Conservation (phyloP, 352 stramenopile species). For the Blastocystis sp. region DNA sequence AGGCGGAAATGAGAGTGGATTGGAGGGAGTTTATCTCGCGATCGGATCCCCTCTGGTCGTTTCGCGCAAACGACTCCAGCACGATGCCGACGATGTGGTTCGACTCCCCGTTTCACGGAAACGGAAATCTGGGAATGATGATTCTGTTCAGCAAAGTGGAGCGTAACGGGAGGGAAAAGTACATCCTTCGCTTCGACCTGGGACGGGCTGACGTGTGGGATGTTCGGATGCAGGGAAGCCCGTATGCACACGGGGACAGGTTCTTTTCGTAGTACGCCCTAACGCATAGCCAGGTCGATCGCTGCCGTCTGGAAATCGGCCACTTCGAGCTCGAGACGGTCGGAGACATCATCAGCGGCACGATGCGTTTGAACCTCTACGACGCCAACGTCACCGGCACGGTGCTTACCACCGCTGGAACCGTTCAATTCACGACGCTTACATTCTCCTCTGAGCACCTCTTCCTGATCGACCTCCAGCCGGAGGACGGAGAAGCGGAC, state of each 20-base stretch:
- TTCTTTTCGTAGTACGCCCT: not conserved
- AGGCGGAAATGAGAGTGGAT: conserved; percentile 1
- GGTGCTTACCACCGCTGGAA: conserved; percentile 30
- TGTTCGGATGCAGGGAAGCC: conserved; percentile 28
- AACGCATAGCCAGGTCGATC: conserved; percentile 40
- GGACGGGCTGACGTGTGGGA: conserved; percentile 59
- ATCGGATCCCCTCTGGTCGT: conserved; percentile 47
- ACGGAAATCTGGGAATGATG: conserved; percentile 60
- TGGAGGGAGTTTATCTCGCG: conserved; percentile 61
- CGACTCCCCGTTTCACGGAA: conserved; percentile 59
- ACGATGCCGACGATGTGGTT: conserved; percentile 54
- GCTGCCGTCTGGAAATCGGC: conserved; percentile 44
- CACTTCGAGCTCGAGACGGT: conserved; percentile 58
- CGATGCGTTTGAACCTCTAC: conserved; percentile 58
- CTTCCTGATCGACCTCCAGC: conserved; percentile 27
- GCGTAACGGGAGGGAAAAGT: conserved; percentile 27
- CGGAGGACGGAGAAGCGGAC: conserved; percentile 9
- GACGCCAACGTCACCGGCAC: conserved; percentile 37
- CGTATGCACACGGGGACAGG: conserved; percentile 39
- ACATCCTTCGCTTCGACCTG: conserved; percentile 50
- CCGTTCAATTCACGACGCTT: not conserved
- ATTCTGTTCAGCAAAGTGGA: conserved; percentile 1
- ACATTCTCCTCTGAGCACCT: conserved; percentile 36
- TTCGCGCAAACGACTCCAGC: not conserved
- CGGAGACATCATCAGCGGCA: conserved; percentile 15